Percentiles rank a stretch among this genome's conserved stretches.
Evolutionary conservation across 116 monocot species (phyloP).

Genomic region (Dioscorea cayenensis): DNA sequence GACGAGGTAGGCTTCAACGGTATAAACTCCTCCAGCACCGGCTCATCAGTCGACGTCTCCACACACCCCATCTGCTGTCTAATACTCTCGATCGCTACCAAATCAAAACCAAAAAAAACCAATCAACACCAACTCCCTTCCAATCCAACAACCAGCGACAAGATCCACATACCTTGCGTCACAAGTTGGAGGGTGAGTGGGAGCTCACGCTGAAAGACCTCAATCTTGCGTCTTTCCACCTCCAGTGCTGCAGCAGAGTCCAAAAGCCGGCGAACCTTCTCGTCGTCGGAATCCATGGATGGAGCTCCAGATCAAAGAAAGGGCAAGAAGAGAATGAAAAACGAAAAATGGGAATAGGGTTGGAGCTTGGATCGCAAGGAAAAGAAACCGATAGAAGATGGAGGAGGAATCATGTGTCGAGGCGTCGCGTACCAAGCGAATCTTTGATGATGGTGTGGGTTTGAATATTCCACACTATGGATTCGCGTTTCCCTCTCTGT

Average conservation of each 20-base stretch:
- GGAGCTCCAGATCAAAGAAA: background rate
- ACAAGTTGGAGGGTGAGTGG: conserved; percentile 59
- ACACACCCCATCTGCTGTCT: conserved; percentile 32
- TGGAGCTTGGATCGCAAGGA: background rate
- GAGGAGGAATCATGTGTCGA: background rate
- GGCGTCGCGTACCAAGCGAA: conserved; percentile 15
- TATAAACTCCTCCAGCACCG: conserved; percentile 46
- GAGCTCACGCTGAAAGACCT: conserved; percentile 43
- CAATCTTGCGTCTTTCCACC: conserved; percentile 39
- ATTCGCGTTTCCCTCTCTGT: background rate
- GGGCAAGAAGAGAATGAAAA: background rate
- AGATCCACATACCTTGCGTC: conserved; percentile 25
- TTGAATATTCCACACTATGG: conserved; percentile 10
- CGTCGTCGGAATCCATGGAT: conserved; percentile 19
- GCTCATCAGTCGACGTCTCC: conserved; percentile 20
- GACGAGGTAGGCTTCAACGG: conserved; percentile 34
- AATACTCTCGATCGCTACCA: conserved; percentile 63
- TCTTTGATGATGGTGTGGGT: background rate
- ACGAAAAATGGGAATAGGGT: too few relatives aligned
- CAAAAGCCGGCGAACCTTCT: conserved; percentile 1
- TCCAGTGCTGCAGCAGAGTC: conserved; percentile 33
- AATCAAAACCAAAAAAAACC: conserved; percentile 1
- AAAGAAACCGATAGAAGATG: background rate
- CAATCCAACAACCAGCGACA: background rate
- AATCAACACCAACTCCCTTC: background rate